Base-by-base conservation (phyloP, 306 rosid genomes). In the Dryas alaskensis region DNA sequence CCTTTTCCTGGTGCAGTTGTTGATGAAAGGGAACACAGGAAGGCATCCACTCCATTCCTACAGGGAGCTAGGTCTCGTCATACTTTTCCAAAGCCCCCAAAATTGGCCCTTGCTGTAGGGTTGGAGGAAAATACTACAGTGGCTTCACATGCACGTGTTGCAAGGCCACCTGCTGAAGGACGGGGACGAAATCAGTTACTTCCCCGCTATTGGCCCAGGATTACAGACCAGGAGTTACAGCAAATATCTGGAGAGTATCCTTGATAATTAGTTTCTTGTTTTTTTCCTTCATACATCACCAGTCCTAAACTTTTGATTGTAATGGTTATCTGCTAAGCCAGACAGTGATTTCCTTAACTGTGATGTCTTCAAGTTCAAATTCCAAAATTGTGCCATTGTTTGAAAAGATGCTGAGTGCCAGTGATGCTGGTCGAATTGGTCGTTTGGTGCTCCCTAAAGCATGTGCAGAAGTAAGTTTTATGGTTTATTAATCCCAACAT, bases 401-500 rank as follows among this genome's bases (percentile, higher is more conserved):
- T 83, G 99, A 94, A 76, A 94, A 94, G 87, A 94, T 92, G 97
- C 89, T 94, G 76, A 94, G 99, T 78, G 99, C 99, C 77, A 94
- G 99, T 89, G 99, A 94, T 76, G 99, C 99, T 42, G 99, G 99
- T 82, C 96, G 99, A 75, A 94, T 94, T 82, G 99, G 99, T 76
- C 96, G 99, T 70, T 76, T 94, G 82, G 97, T 94, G 78, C 90
- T 94, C 80, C 99, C 99, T 49, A 94, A 94, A 88, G 99, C 99
- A 46, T 94, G 99, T 79, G 99, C 99, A 60, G 99, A 94, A 76
- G 99, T 94, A 86, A 77, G 89, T 77, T 73, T 63, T 67, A 40
- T 52, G 17, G 64, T 42, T 52, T 51, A 60, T 70, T 70, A 27
- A 48, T 61, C 71, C 27, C 58, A 9, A 22, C 52, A 55, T 79